Conservation (phyloP, 108 stramenopile genomes). For the Pseudonitzschia multiseries region DNA sequence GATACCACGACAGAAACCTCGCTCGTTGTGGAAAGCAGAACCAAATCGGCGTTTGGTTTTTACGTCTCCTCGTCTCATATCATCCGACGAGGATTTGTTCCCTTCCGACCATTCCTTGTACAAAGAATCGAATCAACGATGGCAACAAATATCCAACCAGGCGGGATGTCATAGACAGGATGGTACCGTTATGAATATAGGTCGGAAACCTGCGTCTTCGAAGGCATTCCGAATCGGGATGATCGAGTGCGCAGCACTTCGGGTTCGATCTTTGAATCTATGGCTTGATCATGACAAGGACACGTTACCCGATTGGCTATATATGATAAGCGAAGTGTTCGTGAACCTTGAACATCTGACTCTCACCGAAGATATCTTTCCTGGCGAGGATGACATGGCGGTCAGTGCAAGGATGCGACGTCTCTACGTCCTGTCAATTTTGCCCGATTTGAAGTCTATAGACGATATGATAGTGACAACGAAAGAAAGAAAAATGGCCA, state of each 20-base stretch:
- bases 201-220: constrained; percentile 11
- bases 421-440: constrained; percentile 38
- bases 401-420: constrained; percentile 44
- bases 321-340: constrained; percentile 33
- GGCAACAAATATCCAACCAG: constrained; percentile 36
- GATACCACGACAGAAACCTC: background rate
- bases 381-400: constrained; percentile 29
- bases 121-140: constrained; percentile 22
- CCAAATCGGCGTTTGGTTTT: background rate
- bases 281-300: constrained; percentile 12
- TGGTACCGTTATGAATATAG: constrained; percentile 21
- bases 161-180: constrained; percentile 46
- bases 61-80: constrained; percentile 23
- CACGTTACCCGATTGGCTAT: constrained; percentile 32
- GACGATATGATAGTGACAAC: constrained; percentile 34
- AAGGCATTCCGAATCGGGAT: constrained; percentile 23
- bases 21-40: too few relatives aligned
- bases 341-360: constrained; percentile 39
- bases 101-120: constrained; percentile 13
- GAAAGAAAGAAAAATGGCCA: constrained; percentile 33
- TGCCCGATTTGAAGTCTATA: constrained; percentile 41
- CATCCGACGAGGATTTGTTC: constrained; percentile 25
- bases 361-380: constrained; percentile 21
- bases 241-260: constrained; percentile 9
- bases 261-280: constrained; percentile 26